These are phyloP conservation scores for Eucalyptus leucophloia DNA, from an alignment of 345 rosid species.

Conservation along the genomic window DNA sequence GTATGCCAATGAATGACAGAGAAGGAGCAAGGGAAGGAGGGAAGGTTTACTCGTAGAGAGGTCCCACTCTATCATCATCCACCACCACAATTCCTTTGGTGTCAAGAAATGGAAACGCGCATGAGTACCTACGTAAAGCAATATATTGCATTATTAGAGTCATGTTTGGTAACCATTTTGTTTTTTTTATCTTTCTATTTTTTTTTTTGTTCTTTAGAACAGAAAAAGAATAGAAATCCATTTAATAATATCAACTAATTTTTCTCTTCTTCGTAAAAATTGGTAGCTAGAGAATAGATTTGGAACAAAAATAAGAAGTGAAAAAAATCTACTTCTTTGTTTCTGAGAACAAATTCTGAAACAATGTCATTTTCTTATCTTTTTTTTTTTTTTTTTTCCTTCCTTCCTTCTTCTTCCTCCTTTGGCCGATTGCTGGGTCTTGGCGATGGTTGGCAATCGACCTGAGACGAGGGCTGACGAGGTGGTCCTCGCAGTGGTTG, in stretches of 20 bases:
- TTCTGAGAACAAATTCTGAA: fast-evolving
- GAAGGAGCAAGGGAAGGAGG: constrained; percentile 88
- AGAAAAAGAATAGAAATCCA: fast-evolving
- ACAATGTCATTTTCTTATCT: too few relatives aligned
- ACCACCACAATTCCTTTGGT: constrained; percentile 72
- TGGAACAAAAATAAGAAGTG: fast-evolving
- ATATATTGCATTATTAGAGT: too few relatives aligned
- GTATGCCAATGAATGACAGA: constrained; percentile 80
- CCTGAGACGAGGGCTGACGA: fast-evolving
- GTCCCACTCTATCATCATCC: constrained; percentile 91
- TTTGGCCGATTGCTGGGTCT: fast-evolving
- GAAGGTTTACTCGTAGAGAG: constrained; percentile 84
- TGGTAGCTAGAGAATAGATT: fast-evolving
- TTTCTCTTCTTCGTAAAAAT: too few relatives aligned
- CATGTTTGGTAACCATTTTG: fast-evolving
- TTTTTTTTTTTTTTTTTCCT: fast-evolving
- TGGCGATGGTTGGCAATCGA: fast-evolving
- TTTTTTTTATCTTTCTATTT: fast-evolving
- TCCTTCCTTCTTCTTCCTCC: too few relatives aligned
- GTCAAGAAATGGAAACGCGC: constrained; percentile 89
- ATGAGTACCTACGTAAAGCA: constrained; percentile 45
- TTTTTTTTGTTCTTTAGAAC: fast-evolving
- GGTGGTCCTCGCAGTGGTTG: fast-evolving
- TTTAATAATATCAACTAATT: fast-evolving
- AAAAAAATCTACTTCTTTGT: too few relatives aligned